phyloP scores from a whole-genome alignment of 2,329 filamentous ascomycete genomes.

The Lanzia echinophila region DNA sequence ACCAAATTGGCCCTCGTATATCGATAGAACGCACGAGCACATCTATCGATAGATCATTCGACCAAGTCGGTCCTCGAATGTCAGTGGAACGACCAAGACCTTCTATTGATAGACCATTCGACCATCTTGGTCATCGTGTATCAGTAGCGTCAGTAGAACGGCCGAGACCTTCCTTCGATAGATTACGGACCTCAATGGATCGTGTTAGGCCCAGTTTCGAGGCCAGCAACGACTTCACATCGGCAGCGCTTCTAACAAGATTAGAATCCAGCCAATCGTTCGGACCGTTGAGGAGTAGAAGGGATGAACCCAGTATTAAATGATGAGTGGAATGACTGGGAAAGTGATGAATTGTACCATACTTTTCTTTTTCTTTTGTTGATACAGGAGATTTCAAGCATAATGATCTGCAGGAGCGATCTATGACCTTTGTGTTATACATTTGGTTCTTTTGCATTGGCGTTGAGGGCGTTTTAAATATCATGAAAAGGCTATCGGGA shows the following conservation, averaged over 20 bases:
- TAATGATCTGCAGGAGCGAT: slow-evolving; percentile 47
- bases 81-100: slow-evolving; percentile 59
- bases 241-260: slow-evolving; percentile 74
- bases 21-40: slow-evolving; percentile 63
- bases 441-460: slow-evolving; percentile 25
- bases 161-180: slow-evolving; percentile 78
- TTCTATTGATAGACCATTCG: slow-evolving; percentile 68
- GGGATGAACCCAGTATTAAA: slow-evolving; percentile 8
- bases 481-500: slow-evolving; percentile 9
- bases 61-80: slow-evolving; percentile 72
- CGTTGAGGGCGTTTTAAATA: slow-evolving; percentile 21
- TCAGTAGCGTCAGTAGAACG: slow-evolving; percentile 43
- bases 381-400: slow-evolving; percentile 32
- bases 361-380: slow-evolving; percentile 32
- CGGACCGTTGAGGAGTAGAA: slow-evolving; percentile 23
- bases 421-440: slow-evolving; percentile 32
- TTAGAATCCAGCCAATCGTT: slow-evolving; percentile 63
- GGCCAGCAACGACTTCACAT: slow-evolving; percentile 83
- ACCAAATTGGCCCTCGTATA: slow-evolving; percentile 31
- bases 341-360: slow-evolving; percentile 25
- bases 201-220: slow-evolving; percentile 78
- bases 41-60: too few species aligned
- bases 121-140: slow-evolving; percentile 20
- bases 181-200: slow-evolving; percentile 82
- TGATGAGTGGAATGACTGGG: slow-evolving; percentile 15